Percentiles rank a stretch among this genome's conserved stretches.
These are phyloP conservation scores for Sporobolomyces pararoseus DNA, from an alignment of 768 basidiomycete species.

Conservation along the genomic window DNA sequence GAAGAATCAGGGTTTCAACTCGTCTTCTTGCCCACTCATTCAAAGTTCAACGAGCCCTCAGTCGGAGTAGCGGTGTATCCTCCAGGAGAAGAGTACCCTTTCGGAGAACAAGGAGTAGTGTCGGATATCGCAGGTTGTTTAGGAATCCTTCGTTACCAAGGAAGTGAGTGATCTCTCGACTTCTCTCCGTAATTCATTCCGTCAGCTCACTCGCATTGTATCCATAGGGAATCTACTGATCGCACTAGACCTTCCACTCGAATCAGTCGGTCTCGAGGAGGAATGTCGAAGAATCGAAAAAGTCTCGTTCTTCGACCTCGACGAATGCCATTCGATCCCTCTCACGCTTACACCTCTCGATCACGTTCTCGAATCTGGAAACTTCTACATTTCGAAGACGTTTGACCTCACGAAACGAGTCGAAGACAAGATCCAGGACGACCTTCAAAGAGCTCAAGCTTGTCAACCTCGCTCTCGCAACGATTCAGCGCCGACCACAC, in stretches of 20 bases:
- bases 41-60: background rate
- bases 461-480: constrained; percentile 2
- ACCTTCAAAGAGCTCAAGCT: background rate
- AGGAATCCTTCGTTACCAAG: background rate
- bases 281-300: constrained; percentile 10
- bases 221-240: constrained; percentile 12
- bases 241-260: constrained; percentile 2
- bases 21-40: constrained; percentile 7
- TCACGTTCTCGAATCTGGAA: constrained; percentile 1
- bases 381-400: constrained; percentile 4
- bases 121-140: constrained; percentile 10
- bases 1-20: constrained; percentile 13
- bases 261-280: background rate
- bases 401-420: constrained; percentile 16
- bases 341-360: constrained; percentile 5
- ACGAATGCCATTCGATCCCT: background rate
- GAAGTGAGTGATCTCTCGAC: background rate
- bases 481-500: background rate
- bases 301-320: constrained; percentile 20
- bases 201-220: background rate
- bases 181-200: background rate
- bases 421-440: background rate
- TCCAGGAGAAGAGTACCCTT: background rate
- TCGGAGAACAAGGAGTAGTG: background rate
- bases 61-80: constrained; percentile 2